phyloP scores from a whole-genome alignment of 2,329 filamentous ascomycete genomes.

The Trichophyton benhamiae region DNA sequence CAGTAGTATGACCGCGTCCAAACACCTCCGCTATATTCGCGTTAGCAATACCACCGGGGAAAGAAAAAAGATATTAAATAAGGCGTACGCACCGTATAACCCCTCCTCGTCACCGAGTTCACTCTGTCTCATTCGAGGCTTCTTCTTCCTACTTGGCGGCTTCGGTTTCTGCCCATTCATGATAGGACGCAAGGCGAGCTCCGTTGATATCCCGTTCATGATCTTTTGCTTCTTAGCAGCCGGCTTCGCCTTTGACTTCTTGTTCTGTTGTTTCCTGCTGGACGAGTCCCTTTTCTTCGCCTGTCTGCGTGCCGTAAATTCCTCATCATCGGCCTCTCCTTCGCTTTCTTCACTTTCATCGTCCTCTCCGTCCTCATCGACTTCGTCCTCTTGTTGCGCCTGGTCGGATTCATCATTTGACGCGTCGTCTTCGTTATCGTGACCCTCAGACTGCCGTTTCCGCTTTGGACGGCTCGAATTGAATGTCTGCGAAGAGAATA shows the following conservation, averaged over 20 bases:
- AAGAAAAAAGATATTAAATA: slow-evolving; percentile 9
- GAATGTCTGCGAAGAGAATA: slow-evolving; percentile 28
- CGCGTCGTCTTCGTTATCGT: slow-evolving; percentile 25
- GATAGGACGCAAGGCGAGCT: slow-evolving; percentile 45
- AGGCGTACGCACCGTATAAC: slow-evolving; percentile 41
- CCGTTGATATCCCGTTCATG: slow-evolving; percentile 34
- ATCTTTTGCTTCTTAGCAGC: slow-evolving; percentile 46
- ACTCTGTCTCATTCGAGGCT: slow-evolving; percentile 40
- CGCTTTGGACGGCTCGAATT: slow-evolving; percentile 30
- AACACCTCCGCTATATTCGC: slow-evolving; percentile 45
- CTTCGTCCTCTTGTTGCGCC: slow-evolving; percentile 18
- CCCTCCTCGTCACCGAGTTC: slow-evolving; percentile 42
- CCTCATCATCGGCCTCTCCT: slow-evolving; percentile 23
- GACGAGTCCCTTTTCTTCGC: slow-evolving; percentile 35
- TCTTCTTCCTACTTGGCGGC: slow-evolving; percentile 37
- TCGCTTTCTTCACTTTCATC: slow-evolving; percentile 22
- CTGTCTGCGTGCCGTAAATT: slow-evolving; percentile 18
- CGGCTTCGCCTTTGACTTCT: slow-evolving; percentile 24
- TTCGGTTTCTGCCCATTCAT: slow-evolving; percentile 32
- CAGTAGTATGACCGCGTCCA: slow-evolving; percentile 40
- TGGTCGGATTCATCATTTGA: slow-evolving; percentile 21
- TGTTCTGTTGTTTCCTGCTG: slow-evolving; percentile 35
- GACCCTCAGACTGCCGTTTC: slow-evolving; percentile 34
- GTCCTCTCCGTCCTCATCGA: slow-evolving; percentile 21
- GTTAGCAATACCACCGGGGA: not conserved